Evolutionary conservation across 2,329 filamentous ascomycete genomes (phyloP), one percentile per base, ranked within the genome.

Genomic region (Trichoderma citrinoviride): DNA sequence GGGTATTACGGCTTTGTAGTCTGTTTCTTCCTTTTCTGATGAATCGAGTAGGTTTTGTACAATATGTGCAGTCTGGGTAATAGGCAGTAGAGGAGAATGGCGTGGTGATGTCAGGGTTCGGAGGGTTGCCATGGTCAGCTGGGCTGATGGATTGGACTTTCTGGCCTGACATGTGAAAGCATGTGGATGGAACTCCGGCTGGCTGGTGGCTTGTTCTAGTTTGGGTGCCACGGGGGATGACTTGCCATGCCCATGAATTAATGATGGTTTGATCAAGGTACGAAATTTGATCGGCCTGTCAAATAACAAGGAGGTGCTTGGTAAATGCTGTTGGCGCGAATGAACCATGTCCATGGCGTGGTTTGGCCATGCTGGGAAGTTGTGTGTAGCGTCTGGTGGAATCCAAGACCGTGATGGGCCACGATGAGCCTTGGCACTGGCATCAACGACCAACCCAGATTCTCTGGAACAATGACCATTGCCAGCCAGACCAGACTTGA

Each of bases 111-210:
- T 54, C 33, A 40, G 8, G 50, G 17, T 54, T 40, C 19, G 29
- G 21, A 23, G n/a, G 23, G 23, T 19, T 37, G 49, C 43, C 7
- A 25, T 41, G 17, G 37, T 62, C 58, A 54, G 58, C 58, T 62
- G 47, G 40, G 58, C 23, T 61, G 58, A 41, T 12, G 47, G 41
- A n/a, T 17, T 40, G 50, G n/a, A 23, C 17, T n/a, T 19, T 21
- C n/a, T 52, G 5, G 27, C 29, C 53, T 62, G 47, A 41, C 58
- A 62, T 62, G 58, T 62, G 58, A 62, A 62, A 62, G 47, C 58
- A 62, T 62, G 58, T 61, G 58, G 58, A 23, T 49, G 43, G 19
- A 33, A 40, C 41, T 37, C 47, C 47, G 21, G 41, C n/a, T 10
- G 49, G 33, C 12, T 33, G 25, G 49, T 33, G 40, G 41, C 54